phyloP scores from a whole-genome alignment of 345 rosid species.

The Erysimum cheiranthoides region DNA sequence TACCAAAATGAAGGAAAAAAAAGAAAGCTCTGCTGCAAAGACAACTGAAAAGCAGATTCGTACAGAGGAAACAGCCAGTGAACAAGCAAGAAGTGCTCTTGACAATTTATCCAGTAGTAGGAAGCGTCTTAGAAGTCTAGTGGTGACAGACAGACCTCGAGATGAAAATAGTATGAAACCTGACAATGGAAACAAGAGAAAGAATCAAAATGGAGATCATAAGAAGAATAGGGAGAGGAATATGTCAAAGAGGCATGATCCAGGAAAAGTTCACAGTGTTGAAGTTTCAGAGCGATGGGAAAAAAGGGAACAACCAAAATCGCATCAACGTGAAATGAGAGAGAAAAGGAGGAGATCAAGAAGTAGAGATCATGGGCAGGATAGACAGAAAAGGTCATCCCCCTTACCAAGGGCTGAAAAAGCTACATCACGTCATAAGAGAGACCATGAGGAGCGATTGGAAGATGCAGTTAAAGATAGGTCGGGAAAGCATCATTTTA shows the following conservation, averaged over 20 bases:
- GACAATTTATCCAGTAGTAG: slow-evolving; percentile 49
- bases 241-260: slow-evolving; percentile 55
- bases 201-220: slow-evolving; percentile 54
- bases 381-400: slow-evolving; percentile 64
- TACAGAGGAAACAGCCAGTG: slow-evolving; percentile 48
- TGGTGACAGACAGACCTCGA: slow-evolving; percentile 49
- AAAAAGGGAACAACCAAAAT: slow-evolving; percentile 59
- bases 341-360: slow-evolving; percentile 72
- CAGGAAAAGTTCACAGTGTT: slow-evolving; percentile 50
- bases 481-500: slow-evolving; percentile 58
- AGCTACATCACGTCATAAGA: slow-evolving; percentile 51
- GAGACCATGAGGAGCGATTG: slow-evolving; percentile 53
- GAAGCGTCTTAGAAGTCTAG: slow-evolving; percentile 57
- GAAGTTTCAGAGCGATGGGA: slow-evolving; percentile 59
- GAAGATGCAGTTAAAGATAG: slow-evolving; percentile 53
- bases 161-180: slow-evolving; percentile 50
- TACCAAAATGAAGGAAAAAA: no score
- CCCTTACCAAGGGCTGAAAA: slow-evolving; percentile 59
- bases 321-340: slow-evolving; percentile 53
- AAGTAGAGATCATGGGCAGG: slow-evolving; percentile 65
- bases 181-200: slow-evolving; percentile 61
- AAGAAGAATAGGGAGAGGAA: slow-evolving; percentile 49
- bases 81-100: slow-evolving; percentile 41
- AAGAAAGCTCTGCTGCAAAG: no score
- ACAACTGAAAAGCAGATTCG: slow-evolving; percentile 45